Evolutionary conservation across 768 basidiomycete genomes (phyloP).

Genomic region (Xerocomellus amylosporus): DNA sequence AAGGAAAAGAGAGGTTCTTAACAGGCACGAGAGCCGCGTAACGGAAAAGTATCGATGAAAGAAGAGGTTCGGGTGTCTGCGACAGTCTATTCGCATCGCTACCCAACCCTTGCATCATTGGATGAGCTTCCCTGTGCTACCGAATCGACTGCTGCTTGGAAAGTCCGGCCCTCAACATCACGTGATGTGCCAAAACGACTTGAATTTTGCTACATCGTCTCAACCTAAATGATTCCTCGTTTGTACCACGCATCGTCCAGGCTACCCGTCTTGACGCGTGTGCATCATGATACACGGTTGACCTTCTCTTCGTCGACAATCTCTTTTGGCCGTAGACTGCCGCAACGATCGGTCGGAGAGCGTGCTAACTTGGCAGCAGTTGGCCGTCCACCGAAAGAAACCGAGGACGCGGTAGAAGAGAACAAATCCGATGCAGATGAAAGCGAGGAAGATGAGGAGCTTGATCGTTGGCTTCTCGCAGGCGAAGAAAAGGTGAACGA

Average conservation of each 20-base stretch:
- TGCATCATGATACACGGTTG: conserved; percentile 9
- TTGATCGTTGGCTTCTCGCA: conserved; percentile 18
- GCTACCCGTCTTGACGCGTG: conserved; percentile 7
- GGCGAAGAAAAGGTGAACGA: conserved; percentile 17
- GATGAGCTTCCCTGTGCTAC: background rate
- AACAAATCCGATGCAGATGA: background rate
- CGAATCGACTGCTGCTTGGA: background rate
- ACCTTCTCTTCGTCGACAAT: conserved; percentile 24
- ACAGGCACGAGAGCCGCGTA: conserved; percentile 54
- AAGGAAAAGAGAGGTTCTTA: conserved; percentile 42
- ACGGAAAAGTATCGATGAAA: conserved; percentile 46
- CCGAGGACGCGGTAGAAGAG: conserved; percentile 6
- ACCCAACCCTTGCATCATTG: background rate
- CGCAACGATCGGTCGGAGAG: conserved; percentile 7
- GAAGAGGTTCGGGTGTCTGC: background rate
- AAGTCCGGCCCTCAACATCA: conserved; percentile 23
- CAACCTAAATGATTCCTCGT: conserved; percentile 22
- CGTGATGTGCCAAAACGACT: conserved; percentile 18
- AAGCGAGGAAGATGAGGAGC: conserved; percentile 9
- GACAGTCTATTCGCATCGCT: background rate
- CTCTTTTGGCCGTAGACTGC: conserved; percentile 7
- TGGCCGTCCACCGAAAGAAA: background rate
- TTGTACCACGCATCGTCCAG: conserved; percentile 15
- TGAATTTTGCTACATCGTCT: conserved; percentile 14
- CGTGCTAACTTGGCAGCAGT: background rate